Base-by-base conservation (phyloP, 2,329 filamentous ascomycete species). In the Ilyonectria destructans region DNA sequence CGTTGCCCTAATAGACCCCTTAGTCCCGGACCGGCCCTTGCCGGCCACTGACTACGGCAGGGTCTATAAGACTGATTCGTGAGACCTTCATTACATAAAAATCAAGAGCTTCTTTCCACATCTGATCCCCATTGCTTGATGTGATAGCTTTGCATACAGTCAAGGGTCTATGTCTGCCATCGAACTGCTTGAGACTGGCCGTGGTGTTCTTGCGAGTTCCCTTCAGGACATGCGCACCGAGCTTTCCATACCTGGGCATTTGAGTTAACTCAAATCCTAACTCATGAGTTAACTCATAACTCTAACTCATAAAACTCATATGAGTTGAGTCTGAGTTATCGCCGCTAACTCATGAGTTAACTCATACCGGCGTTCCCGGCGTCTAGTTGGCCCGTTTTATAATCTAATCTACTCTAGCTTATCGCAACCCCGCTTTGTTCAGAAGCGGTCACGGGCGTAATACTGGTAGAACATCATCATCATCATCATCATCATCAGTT, bases 241-340 rank as follows among this genome's bases (percentile, higher is more conserved):
- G n/a, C n/a, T n/a, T n/a, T n/a, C n/a, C 21, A 23, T 23, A 23
- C 21, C 21, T 23, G 21, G 37, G 37, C 37, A 43, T 43, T 43
- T 43, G 37, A 43, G 37, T 43, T 43, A 43, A 43, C 37, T 43
- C 37, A 43, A 43, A 43, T 17, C 37, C 15, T 43, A 43, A 43
- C 37, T 43, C 37, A 43, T 43, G 37, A 43, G 37, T 43, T 43
- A 43, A 43, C 37, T 43, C 37, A 43, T 43, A 43, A 35, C 33
- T 35, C 33, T 35, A 35, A 35, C 33, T 35, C 33, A 35, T 35
- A 35, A 35, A 35, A 35, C 33, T 35, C 33, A 35, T 35, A 43
- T 43, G 37, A 43, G 37, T 43, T 43, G 15, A 43, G 12, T 43
- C 37, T 15, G 12, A 43, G 21, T 23, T 23, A 23, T 23, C 21